Evolutionary conservation across 768 basidiomycete genomes (phyloP), one percentile per base, ranked within the genome.

Genomic region (Hericium coralloides): DNA sequence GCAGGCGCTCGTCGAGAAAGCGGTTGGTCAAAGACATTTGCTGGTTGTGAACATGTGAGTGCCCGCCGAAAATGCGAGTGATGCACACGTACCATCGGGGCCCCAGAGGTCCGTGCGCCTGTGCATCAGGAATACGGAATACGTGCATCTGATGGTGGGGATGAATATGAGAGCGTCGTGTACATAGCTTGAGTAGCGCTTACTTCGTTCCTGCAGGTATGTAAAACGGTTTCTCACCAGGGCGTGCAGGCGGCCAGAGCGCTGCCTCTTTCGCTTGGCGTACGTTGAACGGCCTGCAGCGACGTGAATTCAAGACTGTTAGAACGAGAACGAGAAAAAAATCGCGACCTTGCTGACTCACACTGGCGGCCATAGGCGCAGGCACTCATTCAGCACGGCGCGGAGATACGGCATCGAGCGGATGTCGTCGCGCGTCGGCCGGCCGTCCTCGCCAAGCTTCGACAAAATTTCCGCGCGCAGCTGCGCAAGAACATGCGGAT

Each of bases 21-120:
- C 84, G 72, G 60, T 83, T 79, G 84, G 64, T 85, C 84, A 58
- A 84, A 85, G 63, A 80, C 76, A 48, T 80, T 73, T 3, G 85
- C 85, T 85, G 26, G 7, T 26, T 26, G 26, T 26, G 26, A 26
- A 26, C 7, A 26, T 26, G 26, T 26, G 3, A 26, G 26, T 7
- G 58, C 45, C 23, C 4, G 36, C 20, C 52, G 0, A 38, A 4
- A 31, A 5, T 15, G 41, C 41, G 41, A 43, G 41, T 15, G 41
- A 43, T 10, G 41, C 22, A 22, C 6, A 38, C 49, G 14, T 22
- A 67, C 72, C 72, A 64, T 81, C 80, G 1, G 80, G 76, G 10
- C 81, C 80, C 81, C 80, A 82, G 8, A 80, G 72, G 58, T 79
- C 79, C 47, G 69, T 73, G 31, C 79, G 70, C 14, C 70, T 66